These are phyloP conservation scores for Nakazawaea populi DNA, from an alignment of 805 yeast genomes.

Conservation along the genomic window DNA sequence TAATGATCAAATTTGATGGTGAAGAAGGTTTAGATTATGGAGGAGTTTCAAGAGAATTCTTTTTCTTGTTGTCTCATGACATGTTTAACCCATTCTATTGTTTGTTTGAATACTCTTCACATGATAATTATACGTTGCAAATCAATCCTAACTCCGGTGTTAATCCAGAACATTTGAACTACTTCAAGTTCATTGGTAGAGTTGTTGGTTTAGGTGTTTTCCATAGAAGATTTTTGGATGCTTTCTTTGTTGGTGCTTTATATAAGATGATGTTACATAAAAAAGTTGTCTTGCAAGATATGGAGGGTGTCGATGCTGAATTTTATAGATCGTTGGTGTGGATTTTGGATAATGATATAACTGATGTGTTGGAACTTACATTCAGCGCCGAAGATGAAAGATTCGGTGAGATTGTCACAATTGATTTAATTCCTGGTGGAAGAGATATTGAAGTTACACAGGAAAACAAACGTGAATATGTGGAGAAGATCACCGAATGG, in stretches of 20 bases:
- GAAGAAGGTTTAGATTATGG: slow-evolving; percentile 99
- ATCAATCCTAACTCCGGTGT: slow-evolving; percentile 96
- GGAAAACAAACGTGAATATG: slow-evolving; percentile 92
- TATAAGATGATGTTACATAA: slow-evolving; percentile 96
- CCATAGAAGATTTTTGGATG: slow-evolving; percentile 96
- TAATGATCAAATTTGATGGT: slow-evolving; percentile 98
- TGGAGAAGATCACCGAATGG: slow-evolving; percentile 94
- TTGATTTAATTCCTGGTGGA: slow-evolving; percentile 89
- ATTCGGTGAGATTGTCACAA: slow-evolving; percentile 86
- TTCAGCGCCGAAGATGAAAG: slow-evolving; percentile 85
- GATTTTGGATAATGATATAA: slow-evolving; percentile 93
- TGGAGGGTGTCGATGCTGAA: slow-evolving; percentile 99
- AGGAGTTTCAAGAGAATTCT: slow-evolving; percentile 97
- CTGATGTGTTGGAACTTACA: slow-evolving; percentile 80
- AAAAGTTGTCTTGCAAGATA: slow-evolving; percentile 90
- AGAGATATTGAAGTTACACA: slow-evolving; percentile 86
- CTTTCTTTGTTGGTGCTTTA: slow-evolving; percentile 96
- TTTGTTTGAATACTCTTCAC: slow-evolving; percentile 94
- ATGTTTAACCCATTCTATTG: slow-evolving; percentile 99
- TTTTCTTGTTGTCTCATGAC: slow-evolving; percentile 93
- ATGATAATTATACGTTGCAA: slow-evolving; percentile 95
- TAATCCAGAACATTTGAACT: slow-evolving; percentile 96
- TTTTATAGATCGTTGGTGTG: slow-evolving; percentile 91
- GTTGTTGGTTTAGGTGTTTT: slow-evolving; percentile 97
- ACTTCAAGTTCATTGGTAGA: slow-evolving; percentile 97